These are phyloP conservation scores for Penium margaritaceum DNA, from an alignment of 139 green algal genomes.

Conservation along the genomic window DNA sequence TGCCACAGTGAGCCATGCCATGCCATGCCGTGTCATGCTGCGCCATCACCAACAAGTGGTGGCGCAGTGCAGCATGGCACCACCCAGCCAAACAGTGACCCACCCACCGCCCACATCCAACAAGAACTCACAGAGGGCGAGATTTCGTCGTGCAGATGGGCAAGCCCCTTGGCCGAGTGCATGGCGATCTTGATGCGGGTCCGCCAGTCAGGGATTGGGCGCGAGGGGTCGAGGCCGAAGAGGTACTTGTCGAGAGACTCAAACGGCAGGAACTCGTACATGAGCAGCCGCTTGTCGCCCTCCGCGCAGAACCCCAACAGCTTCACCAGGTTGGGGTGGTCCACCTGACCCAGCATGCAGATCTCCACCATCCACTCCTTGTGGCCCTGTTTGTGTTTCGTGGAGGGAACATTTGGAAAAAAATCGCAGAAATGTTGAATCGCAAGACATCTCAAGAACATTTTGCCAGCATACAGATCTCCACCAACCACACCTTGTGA, in stretches of 20 bases:
- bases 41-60: too few species aligned
- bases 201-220: background rate
- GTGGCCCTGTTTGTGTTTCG: too few species aligned
- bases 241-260: slow-evolving; percentile 23
- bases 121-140: background rate
- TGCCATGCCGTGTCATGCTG: too few species aligned
- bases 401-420: too few species aligned
- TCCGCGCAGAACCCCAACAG: slow-evolving; percentile 40
- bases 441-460: too few species aligned
- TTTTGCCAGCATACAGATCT: too few species aligned
- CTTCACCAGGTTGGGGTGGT: slow-evolving; percentile 41
- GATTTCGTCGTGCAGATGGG: background rate
- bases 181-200: slow-evolving; percentile 23
- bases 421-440: too few species aligned
- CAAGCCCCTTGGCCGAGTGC: slow-evolving; percentile 17
- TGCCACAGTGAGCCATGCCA: too few species aligned
- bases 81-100: too few species aligned
- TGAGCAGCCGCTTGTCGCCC: slow-evolving; percentile 29
- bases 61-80: too few species aligned
- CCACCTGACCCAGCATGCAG: slow-evolving; percentile 5
- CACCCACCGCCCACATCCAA: too few species aligned
- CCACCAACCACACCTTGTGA: too few species aligned
- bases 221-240: slow-evolving; percentile 1
- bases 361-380: slow-evolving; percentile 42
- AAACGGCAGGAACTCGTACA: slow-evolving; percentile 43